Conservation (phyloP, 352 stramenopile genomes). For the Globisporangium cederbergense region DNA sequence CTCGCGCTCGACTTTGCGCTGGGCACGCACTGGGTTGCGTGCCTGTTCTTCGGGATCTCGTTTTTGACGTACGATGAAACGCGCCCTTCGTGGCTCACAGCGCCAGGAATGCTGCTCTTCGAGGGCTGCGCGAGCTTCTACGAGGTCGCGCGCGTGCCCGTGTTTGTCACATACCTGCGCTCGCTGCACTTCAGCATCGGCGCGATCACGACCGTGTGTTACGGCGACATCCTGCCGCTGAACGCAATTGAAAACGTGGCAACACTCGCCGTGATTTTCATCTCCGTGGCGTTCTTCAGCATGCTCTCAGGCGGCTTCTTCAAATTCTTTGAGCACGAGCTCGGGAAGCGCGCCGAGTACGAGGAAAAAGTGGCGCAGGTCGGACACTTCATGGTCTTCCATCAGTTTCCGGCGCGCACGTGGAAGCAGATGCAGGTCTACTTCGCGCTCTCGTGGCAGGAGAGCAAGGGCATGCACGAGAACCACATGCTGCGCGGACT, state of each 20-base stretch:
- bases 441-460: slow-evolving; percentile 62
- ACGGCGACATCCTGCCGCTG: slow-evolving; percentile 63
- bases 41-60: slow-evolving; percentile 50
- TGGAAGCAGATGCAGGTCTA: slow-evolving; percentile 78
- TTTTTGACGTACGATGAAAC: slow-evolving; percentile 37
- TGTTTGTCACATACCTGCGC: slow-evolving; percentile 40
- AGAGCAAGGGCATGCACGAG: slow-evolving; percentile 66
- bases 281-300: slow-evolving; percentile 65
- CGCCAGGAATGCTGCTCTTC: slow-evolving; percentile 56
- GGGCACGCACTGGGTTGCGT: slow-evolving; percentile 55
- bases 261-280: slow-evolving; percentile 55
- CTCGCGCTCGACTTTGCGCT: slow-evolving; percentile 48
- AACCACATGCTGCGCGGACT: slow-evolving; percentile 49
- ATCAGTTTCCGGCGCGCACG: slow-evolving; percentile 45
- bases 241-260: slow-evolving; percentile 57
- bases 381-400: slow-evolving; percentile 61
- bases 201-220: slow-evolving; percentile 73
- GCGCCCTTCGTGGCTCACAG: slow-evolving; percentile 50
- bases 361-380: slow-evolving; percentile 59
- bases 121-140: slow-evolving; percentile 21
- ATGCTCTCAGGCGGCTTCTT: slow-evolving; percentile 73
- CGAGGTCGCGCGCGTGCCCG: slow-evolving; percentile 33
- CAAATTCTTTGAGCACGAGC: slow-evolving; percentile 66
- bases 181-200: slow-evolving; percentile 70
- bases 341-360: slow-evolving; percentile 61